Evolutionary conservation across 2,329 filamentous ascomycete genomes (phyloP).

Genomic region (Corynespora cassiicola): DNA sequence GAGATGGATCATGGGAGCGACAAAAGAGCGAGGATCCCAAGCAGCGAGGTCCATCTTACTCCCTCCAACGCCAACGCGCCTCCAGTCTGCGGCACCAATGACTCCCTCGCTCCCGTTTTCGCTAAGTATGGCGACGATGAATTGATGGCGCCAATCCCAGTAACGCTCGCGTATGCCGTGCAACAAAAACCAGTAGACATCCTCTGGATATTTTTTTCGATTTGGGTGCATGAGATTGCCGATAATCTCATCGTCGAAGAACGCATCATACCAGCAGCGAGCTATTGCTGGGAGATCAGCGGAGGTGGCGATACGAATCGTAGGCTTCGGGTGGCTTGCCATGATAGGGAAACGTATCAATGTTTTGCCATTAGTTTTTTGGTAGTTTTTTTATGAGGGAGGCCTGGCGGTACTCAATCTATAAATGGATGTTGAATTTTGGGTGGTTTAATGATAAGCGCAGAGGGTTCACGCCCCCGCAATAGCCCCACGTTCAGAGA

Average conservation of each 20-base stretch:
- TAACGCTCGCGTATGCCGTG: slow-evolving; percentile 31
- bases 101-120: slow-evolving; percentile 16
- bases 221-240: slow-evolving; percentile 40
- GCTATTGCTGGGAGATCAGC: slow-evolving; percentile 31
- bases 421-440: no score
- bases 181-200: slow-evolving; percentile 37
- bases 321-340: no score
- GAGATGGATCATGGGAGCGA: slow-evolving; percentile 13
- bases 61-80: slow-evolving; percentile 30
- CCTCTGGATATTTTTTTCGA: slow-evolving; percentile 31
- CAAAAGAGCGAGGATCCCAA: slow-evolving; percentile 7
- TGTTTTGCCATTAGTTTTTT: no score
- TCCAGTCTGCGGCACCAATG: slow-evolving; percentile 37
- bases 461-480: no score
- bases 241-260: slow-evolving; percentile 41
- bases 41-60: slow-evolving; percentile 9
- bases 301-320: no score
- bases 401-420: no score
- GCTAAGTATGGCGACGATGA: slow-evolving; percentile 24
- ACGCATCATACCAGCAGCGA: slow-evolving; percentile 29
- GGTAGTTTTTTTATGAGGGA: no score
- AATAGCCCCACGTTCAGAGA: no score
- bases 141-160: slow-evolving; percentile 37
- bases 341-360: no score
- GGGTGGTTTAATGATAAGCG: no score